Conservation (phyloP, 352 stramenopile genomes). For the Phytophthora sp. region DNA sequence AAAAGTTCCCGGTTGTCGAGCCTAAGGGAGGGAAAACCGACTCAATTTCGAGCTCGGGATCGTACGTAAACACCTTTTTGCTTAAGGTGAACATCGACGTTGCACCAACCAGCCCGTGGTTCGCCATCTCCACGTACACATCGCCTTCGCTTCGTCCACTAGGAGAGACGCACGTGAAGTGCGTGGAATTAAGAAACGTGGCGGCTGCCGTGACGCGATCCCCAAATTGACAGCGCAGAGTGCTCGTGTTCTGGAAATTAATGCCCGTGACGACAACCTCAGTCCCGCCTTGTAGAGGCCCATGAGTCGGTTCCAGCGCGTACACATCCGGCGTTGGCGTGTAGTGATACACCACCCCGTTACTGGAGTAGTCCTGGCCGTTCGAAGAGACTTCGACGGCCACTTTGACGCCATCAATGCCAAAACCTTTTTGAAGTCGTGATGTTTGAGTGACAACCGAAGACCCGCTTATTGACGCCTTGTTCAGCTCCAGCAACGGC, state of each 20-base stretch:
- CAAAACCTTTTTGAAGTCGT: conserved; percentile 44
- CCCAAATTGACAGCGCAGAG: conserved; percentile 76
- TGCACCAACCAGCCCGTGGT: conserved; percentile 53
- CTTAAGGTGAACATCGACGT: conserved; percentile 52
- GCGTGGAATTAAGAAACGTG: conserved; percentile 65
- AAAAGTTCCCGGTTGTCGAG: conserved; percentile 86
- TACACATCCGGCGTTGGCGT: conserved; percentile 65
- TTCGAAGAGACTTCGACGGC: conserved; percentile 91
- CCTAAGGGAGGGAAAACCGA: conserved; percentile 83
- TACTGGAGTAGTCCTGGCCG: conserved; percentile 72
- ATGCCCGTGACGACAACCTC: conserved; percentile 77
- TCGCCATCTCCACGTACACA: conserved; percentile 73
- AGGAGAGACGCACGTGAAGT: conserved; percentile 78
- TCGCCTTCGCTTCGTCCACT: conserved; percentile 37
- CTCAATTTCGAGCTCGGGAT: conserved; percentile 63
- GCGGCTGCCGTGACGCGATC: conserved; percentile 47
- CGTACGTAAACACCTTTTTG: conserved; percentile 80
- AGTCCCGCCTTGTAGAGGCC: conserved; percentile 80
- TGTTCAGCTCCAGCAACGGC: conserved; percentile 43
- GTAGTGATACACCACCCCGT: conserved; percentile 70
- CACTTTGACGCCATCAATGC: conserved; percentile 63
- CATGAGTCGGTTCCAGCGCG: conserved; percentile 68
- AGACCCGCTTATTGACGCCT: conserved; percentile 24
- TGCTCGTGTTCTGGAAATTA: conserved; percentile 79
- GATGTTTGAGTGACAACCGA: conserved; percentile 11